A percentile compares a stretch with the other conserved stretches of the same genome.
Conservation (phyloP, 441 rosid genomes). For the Croton setiger region DNA sequence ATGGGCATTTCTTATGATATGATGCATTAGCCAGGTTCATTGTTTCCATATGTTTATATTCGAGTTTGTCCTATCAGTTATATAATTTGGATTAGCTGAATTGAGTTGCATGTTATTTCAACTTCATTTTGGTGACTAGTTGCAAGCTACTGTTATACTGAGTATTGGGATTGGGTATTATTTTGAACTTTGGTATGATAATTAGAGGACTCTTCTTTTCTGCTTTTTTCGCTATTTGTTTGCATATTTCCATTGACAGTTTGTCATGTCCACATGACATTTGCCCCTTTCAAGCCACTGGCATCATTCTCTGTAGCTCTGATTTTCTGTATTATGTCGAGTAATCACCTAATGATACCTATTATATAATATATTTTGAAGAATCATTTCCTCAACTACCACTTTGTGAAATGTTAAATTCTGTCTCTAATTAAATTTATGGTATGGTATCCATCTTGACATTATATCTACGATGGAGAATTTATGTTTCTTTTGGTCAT, state of each 20-base stretch:
- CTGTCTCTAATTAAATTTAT: neutral
- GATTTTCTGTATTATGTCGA: neutral
- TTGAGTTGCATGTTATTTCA: neutral
- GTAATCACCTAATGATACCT: neutral
- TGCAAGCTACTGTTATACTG: neutral
- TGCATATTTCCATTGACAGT: neutral
- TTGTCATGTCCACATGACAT: neutral
- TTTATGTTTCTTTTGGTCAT: constrained; percentile 2
- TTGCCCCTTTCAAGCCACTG: neutral
- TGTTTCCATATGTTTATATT: neutral
- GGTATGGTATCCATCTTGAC: constrained; percentile 5
- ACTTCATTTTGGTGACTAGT: neutral
- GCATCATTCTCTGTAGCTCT: neutral
- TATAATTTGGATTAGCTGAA: neutral
- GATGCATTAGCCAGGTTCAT: neutral
- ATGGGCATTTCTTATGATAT: neutral
- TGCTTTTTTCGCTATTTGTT: neutral
- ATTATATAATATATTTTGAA: neutral
- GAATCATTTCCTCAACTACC: neutral
- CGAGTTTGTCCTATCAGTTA: neutral
- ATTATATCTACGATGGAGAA: constrained; percentile 1
- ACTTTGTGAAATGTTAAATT: neutral
- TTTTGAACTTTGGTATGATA: neutral
- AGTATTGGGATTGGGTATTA: neutral
- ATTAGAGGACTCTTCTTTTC: neutral